Conservation (phyloP, 2,329 filamentous ascomycete species). For the Verticillium klebahnii region DNA sequence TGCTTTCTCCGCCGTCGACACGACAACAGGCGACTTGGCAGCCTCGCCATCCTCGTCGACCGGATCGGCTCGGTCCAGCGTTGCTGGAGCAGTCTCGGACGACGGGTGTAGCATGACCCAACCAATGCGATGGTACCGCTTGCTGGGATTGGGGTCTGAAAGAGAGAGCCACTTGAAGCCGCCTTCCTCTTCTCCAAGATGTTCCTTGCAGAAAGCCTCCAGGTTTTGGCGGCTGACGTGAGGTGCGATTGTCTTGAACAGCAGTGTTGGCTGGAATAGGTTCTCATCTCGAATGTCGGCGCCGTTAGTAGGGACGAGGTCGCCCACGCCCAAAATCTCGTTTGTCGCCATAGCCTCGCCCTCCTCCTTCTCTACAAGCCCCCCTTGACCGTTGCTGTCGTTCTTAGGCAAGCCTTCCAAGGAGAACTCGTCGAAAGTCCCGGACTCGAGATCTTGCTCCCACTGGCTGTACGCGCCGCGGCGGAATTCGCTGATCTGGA, state of each 20-base stretch:
- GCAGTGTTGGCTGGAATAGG: conserved; percentile 80
- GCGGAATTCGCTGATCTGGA: conserved; percentile 75
- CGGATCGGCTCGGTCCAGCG: conserved; percentile 67
- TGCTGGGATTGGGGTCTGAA: conserved; percentile 93
- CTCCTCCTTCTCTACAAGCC: conserved; percentile 88
- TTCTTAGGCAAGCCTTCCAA: conserved; percentile 91
- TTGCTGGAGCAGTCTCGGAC: conserved; percentile 51
- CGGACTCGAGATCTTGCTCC: conserved; percentile 80
- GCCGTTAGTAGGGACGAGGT: conserved; percentile 77
- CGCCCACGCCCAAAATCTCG: conserved; percentile 88
- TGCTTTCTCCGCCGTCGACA: conserved; percentile 74
- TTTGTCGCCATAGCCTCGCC: conserved; percentile 88
- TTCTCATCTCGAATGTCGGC: conserved; percentile 88
- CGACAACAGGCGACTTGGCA: conserved; percentile 45
- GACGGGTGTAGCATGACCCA: conserved; percentile 95
- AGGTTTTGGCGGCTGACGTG: conserved; percentile 92
- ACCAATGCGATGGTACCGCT: conserved; percentile 94
- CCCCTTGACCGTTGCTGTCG: conserved; percentile 82
- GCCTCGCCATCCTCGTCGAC: conserved; percentile 63
- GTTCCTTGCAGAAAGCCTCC: conserved; percentile 90
- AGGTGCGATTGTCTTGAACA: conserved; percentile 97
- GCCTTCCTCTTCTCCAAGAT: conserved; percentile 84
- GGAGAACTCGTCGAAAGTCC: conserved; percentile 90
- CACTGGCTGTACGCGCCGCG: conserved; percentile 77
- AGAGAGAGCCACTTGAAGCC: conserved; percentile 95